Evolutionary conservation across 176 grass and related monocot genomes (phyloP).

Genomic region (Pontederia paniculata): DNA sequence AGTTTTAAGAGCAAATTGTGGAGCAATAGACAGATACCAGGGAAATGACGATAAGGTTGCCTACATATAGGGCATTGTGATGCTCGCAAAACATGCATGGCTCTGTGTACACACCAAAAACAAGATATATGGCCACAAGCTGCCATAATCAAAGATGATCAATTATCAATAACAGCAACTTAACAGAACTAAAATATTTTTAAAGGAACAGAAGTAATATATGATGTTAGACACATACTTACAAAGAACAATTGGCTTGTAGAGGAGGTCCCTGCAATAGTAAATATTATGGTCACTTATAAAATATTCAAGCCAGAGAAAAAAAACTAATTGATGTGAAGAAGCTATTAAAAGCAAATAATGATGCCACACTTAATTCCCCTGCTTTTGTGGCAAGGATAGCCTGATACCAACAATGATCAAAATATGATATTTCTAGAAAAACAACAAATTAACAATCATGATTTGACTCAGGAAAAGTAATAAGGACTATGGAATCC

Average conservation of each 20-base stretch:
- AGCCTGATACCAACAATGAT: no score
- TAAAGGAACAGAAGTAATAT: constrained; percentile 3
- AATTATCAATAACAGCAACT: neutral
- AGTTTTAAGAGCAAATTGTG: constrained; percentile 77
- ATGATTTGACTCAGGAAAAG: no score
- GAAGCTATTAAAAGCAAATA: no score
- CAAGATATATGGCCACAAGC: constrained; percentile 91
- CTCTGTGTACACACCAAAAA: constrained; percentile 66
- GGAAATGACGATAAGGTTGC: constrained; percentile 67
- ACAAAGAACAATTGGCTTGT: constrained; percentile 88
- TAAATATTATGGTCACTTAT: neutral
- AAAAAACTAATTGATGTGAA: neutral
- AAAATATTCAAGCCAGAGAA: neutral
- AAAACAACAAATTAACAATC: no score
- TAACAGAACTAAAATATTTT: constrained; percentile 13
- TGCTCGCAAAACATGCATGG: constrained; percentile 37
- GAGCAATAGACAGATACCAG: constrained; percentile 67
- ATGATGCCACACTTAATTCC: no score
- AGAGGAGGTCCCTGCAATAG: constrained; percentile 71
- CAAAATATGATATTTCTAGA: no score
- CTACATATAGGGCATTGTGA: constrained; percentile 71
- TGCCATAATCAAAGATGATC: constrained; percentile 22
- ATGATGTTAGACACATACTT: constrained; percentile 25
- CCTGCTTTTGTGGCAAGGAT: no score
- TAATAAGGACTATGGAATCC: no score